These are phyloP conservation scores for Eucalyptus coolabah DNA, from an alignment of 345 rosid genomes.

Conservation along the genomic window DNA sequence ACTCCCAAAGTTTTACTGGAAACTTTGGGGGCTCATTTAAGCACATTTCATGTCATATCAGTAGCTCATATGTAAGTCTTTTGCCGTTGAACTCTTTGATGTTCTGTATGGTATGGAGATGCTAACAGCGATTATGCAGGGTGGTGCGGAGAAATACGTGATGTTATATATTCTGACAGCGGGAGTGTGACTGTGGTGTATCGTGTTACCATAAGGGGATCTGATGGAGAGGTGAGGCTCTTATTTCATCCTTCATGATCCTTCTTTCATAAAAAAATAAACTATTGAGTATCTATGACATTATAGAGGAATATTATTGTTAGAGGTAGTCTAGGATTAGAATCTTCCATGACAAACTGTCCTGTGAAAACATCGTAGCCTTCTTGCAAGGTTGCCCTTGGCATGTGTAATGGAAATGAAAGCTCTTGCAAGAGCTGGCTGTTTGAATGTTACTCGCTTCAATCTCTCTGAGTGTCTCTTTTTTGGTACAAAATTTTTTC, in stretches of 20 bases:
- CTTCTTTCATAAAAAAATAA: not conserved
- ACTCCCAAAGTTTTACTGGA: not conserved
- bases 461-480: not conserved
- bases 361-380: not conserved
- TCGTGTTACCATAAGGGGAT: conserved; percentile 89
- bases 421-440: not conserved
- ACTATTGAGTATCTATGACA: not conserved
- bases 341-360: not conserved
- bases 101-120: not conserved
- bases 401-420: not conserved
- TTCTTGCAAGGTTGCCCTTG: not conserved
- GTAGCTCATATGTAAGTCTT: not conserved
- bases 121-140: conserved; percentile 21
- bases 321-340: not conserved
- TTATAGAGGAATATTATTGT: not conserved
- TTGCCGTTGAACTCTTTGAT: not conserved
- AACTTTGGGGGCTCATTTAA: not conserved
- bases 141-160: conserved; percentile 99
- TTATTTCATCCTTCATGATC: not conserved
- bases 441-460: not conserved
- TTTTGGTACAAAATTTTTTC: not conserved
- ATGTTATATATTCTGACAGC: conserved; percentile 83
- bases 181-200: conserved; percentile 89
- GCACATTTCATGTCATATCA: not conserved
- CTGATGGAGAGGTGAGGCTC: conserved; percentile 86